Percentiles rank a stretch among this genome's conserved stretches.
Evolutionary conservation across 108 stramenopile species (phyloP).

Genomic region (Pseudonitzschia pungens): DNA sequence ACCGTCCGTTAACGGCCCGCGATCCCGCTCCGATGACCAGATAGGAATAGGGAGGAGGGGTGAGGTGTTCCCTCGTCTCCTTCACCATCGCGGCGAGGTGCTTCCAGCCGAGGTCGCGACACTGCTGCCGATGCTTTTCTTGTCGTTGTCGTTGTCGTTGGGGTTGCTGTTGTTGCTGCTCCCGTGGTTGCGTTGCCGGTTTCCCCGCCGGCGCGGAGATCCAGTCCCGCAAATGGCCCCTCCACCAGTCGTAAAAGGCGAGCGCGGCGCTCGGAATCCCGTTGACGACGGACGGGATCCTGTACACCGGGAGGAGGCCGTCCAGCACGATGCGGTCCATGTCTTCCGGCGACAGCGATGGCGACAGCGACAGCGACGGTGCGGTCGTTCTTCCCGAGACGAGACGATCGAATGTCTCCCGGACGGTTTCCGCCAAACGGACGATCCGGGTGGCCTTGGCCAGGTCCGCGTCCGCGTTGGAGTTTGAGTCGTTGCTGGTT

Average conservation of each 20-base stretch:
- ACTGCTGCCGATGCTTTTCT: neutral
- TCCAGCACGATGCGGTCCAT: neutral
- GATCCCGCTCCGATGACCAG: constrained; percentile 58
- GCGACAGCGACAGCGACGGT: too few relatives aligned
- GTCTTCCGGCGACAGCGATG: neutral
- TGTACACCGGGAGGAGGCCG: neutral
- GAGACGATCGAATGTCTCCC: neutral
- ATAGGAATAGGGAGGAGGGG: constrained; percentile 53
- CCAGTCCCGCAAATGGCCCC: neutral
- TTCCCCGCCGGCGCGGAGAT: neutral
- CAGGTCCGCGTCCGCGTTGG: too few relatives aligned
- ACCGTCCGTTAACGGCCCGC: constrained; percentile 61
- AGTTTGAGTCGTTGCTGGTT: too few relatives aligned
- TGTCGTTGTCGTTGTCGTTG: neutral
- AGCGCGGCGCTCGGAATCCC: neutral
- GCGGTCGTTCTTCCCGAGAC: neutral
- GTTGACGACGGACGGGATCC: neutral
- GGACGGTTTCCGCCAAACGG: neutral
- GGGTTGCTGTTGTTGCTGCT: neutral
- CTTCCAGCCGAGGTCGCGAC: constrained; percentile 53
- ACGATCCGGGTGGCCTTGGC: neutral
- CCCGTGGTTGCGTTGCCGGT: neutral
- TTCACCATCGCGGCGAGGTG: constrained; percentile 50
- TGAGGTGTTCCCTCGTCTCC: constrained; percentile 22
- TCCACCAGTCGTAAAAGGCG: constrained; percentile 5